Evolutionary conservation across 495 filamentous ascomycete genomes (phyloP).

Genomic region (Xylaria grammica): DNA sequence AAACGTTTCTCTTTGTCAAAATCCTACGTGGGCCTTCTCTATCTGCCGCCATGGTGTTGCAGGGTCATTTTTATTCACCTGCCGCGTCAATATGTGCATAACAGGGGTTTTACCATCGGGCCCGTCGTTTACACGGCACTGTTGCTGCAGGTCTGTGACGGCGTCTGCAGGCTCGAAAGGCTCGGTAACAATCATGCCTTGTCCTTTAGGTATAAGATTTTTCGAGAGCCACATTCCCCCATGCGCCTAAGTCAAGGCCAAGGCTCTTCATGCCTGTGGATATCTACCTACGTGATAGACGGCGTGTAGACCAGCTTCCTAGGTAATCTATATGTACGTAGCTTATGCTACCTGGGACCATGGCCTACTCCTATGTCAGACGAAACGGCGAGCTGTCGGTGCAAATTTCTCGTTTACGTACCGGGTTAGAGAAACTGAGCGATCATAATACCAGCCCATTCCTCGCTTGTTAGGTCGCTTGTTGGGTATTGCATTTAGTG

Average conservation of each 20-base stretch:
- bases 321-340: background rate
- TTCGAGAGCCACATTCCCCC: constrained; percentile 7
- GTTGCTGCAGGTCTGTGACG: constrained; percentile 1
- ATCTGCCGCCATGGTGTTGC: background rate
- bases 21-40: background rate
- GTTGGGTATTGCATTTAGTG: background rate
- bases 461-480: too few relatives aligned
- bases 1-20: background rate
- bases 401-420: background rate
- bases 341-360: background rate
- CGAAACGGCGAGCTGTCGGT: background rate
- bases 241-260: constrained; percentile 5
- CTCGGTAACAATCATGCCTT: constrained; percentile 7
- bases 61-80: background rate
- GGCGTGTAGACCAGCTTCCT: constrained; percentile 11
- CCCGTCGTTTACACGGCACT: background rate
- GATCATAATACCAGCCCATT: constrained; percentile 1
- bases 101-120: background rate
- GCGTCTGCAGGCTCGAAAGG: constrained; percentile 13
- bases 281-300: background rate
- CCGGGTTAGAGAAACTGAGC: background rate
- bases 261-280: background rate
- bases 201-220: background rate
- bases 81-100: constrained; percentile 9
- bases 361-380: background rate